Conservation (phyloP, 1,284 basidiomycete genomes). For the Puccinia coronata region DNA sequence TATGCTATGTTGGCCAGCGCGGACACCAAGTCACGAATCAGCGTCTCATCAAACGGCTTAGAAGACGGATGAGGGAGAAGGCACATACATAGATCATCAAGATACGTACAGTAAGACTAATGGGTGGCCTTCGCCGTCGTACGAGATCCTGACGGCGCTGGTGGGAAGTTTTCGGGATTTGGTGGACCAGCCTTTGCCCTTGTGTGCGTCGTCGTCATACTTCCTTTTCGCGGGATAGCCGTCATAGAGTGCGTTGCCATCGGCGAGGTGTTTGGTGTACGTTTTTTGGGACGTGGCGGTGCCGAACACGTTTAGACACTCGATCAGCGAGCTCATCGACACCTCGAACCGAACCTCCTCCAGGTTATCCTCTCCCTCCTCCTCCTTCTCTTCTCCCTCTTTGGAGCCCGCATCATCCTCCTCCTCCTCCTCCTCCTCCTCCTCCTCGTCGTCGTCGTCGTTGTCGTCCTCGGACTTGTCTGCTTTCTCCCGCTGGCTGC, state of each 20-base stretch:
- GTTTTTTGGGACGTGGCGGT: conserved; percentile 38
- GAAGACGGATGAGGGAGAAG: not conserved
- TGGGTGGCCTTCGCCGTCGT: conserved; percentile 38
- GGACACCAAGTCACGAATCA: not conserved
- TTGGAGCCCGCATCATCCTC: not conserved
- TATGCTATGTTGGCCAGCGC: conserved; percentile 6
- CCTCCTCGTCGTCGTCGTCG: not conserved
- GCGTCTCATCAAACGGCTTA: not conserved
- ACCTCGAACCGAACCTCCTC: conserved; percentile 28
- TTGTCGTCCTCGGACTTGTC: not conserved
- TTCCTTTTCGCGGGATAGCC: not conserved
- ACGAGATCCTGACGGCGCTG: conserved; percentile 43
- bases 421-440: not conserved
- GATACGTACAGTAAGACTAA: conserved; percentile 40
- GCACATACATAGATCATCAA: no score
- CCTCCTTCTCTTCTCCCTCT: not conserved
- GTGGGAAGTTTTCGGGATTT: conserved; percentile 25
- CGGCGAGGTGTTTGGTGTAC: not conserved
- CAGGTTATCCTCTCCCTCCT: not conserved
- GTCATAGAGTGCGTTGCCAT: not conserved
- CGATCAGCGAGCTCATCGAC: conserved; percentile 42
- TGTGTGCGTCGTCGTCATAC: not conserved
- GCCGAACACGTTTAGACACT: conserved; percentile 42
- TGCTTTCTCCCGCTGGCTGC: not conserved
- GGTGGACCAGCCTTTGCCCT: not conserved